These are phyloP conservation scores for Coemansia sp. DNA, from an alignment of 192 early-diverging fungal species.

Conservation along the genomic window DNA sequence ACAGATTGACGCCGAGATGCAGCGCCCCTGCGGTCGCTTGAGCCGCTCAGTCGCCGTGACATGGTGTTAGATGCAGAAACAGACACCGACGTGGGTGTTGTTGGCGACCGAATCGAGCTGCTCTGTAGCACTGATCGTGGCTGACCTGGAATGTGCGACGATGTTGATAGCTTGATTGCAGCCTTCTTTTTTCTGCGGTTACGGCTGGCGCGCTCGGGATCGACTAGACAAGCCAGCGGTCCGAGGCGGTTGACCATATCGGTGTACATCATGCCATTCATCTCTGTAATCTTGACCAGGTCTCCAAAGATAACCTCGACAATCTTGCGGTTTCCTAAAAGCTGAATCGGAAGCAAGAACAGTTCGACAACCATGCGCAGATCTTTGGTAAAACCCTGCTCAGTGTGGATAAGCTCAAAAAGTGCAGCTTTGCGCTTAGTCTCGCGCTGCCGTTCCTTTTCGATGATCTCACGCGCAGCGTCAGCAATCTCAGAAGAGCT, in stretches of 20 bases:
- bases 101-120: conserved; percentile 34
- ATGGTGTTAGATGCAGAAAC: conserved; percentile 32
- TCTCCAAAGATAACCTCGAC: conserved; percentile 53
- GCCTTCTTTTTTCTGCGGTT: conserved; percentile 45
- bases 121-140: conserved; percentile 43
- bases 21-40: conserved; percentile 10
- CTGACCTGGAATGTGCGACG: conserved; percentile 13
- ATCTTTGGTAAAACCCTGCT: conserved; percentile 46
- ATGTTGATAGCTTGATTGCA: conserved; percentile 9
- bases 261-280: conserved; percentile 51
- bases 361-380: conserved; percentile 53
- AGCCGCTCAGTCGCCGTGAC: conserved; percentile 35
- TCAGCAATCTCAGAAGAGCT: conserved; percentile 6
- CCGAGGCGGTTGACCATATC: conserved; percentile 47
- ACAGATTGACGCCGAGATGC: conserved; percentile 22
- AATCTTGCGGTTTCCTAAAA: conserved; percentile 47
- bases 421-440: conserved; percentile 48
- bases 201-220: conserved; percentile 43
- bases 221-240: conserved; percentile 40
- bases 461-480: conserved; percentile 10
- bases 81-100: conserved; percentile 23
- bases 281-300: conserved; percentile 51
- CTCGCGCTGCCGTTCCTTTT: conserved; percentile 43
- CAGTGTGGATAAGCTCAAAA: conserved; percentile 49
- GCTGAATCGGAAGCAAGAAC: conserved; percentile 47